These are phyloP conservation scores for Phoma sp. DNA, from an alignment of 2,329 filamentous ascomycete genomes.

Conservation along the genomic window DNA sequence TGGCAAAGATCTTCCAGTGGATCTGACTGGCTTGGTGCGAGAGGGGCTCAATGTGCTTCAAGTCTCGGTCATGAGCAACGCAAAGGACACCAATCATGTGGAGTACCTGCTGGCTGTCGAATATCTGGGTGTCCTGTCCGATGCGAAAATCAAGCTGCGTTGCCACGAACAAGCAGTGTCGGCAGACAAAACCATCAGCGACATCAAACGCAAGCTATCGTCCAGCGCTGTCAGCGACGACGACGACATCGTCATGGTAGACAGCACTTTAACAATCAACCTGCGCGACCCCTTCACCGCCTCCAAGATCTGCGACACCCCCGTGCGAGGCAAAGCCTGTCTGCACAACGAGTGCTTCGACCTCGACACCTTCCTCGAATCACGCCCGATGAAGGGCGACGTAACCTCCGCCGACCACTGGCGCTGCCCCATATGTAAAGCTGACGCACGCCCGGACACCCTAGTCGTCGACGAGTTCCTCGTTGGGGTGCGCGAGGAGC, in stretches of 20 bases:
- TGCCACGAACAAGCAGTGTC: constrained; percentile 44
- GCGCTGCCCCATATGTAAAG: constrained; percentile 83
- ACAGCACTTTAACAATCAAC: constrained; percentile 50
- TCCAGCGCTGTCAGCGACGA: constrained; percentile 59
- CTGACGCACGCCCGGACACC: constrained; percentile 75
- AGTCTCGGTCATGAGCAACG: constrained; percentile 47
- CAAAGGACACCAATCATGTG: constrained; percentile 43
- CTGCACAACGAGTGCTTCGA: constrained; percentile 89
- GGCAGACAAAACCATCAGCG: constrained; percentile 58
- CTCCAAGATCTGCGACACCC: constrained; percentile 65
- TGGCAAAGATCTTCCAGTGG: constrained; percentile 75
- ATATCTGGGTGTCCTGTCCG: constrained; percentile 62
- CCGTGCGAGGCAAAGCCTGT: constrained; percentile 74
- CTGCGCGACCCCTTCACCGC: constrained; percentile 56
- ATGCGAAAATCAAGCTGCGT: constrained; percentile 45
- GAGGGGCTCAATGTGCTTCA: constrained; percentile 67
- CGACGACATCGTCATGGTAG: constrained; percentile 53
- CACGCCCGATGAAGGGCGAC: constrained; percentile 29
- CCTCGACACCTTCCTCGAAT: constrained; percentile 75
- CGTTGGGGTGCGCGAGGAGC: constrained; percentile 61
- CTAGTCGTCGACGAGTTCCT: constrained; percentile 80
- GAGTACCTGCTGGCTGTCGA: constrained; percentile 75
- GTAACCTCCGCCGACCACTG: constrained; percentile 68
- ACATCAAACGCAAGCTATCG: constrained; percentile 62
- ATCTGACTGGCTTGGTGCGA: constrained; percentile 68